Conservation (phyloP, 208 protist genomes). For the Acanthamoeba healyi region DNA sequence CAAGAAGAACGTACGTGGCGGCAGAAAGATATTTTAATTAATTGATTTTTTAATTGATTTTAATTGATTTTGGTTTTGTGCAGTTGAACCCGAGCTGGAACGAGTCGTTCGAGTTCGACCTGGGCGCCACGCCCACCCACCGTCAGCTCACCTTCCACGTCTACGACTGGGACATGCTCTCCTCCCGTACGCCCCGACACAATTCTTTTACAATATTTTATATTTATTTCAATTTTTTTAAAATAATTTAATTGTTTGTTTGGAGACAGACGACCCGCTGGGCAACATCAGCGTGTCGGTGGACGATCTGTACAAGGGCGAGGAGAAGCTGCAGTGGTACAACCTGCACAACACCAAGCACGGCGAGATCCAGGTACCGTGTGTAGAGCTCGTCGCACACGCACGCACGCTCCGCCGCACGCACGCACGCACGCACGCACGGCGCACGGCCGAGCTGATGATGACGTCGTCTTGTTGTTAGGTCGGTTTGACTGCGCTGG, state of each 20-base stretch:
- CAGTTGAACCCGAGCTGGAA: constrained; percentile 53
- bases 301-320: constrained; percentile 37
- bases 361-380: not conserved
- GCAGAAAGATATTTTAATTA: not conserved
- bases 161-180: constrained; percentile 54
- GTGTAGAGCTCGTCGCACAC: no score
- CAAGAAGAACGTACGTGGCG: not conserved
- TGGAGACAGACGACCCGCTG: not conserved
- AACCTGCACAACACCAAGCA: constrained; percentile 23
- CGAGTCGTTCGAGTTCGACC: constrained; percentile 42
- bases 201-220: not conserved
- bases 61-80: not conserved
- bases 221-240: not conserved
- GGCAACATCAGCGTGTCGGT: constrained; percentile 17
- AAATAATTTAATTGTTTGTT: not conserved
- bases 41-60: not conserved
- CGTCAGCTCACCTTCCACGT: constrained; percentile 36
- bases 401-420: not conserved
- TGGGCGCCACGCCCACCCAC: not conserved
- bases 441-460: not conserved
- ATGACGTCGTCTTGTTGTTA: not conserved
- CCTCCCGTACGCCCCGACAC: not conserved
- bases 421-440: not conserved
- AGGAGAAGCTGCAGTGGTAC: constrained; percentile 42
- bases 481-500: constrained; percentile 4